Base-by-base conservation (phyloP, 192 early-diverging fungal genomes). In the Lobulomyces angularis region DNA sequence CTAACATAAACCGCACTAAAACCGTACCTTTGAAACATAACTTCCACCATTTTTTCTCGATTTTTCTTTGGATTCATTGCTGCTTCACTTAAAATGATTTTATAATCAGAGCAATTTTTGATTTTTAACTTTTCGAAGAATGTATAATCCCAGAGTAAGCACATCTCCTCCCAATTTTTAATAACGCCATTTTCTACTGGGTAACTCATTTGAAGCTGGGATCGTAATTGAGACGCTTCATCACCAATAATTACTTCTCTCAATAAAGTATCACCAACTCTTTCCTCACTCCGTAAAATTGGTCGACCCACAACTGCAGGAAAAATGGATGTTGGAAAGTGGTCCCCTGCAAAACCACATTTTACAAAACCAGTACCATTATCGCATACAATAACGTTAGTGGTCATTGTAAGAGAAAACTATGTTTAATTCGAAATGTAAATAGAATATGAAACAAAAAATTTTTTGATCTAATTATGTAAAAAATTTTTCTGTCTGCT, bases 141-240 rank as follows among this genome's bases (percentile, higher is more conserved):
- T 14, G 93, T 97, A 46, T 99, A 96, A 62, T 95, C 81, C 95
- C 95, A 99, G 32, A 99, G 75, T 41, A 94, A 85, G 48, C 78
- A 65, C 71, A 71, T 71, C 51, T 99, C 91, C 33, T 92, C 90
- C 92, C 92, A 99, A 71, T 94, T 88, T 48, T 77, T 65, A 35
- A 99, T 80, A 38, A 99, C 86, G 6, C 95, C 95, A 67, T 99
- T 95, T 58, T 97, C 90, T 83, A 99, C 90, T 11, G 95, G 95
- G 56, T 99, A 99, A 26, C 79, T 77, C 81, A 99, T 90, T 55
- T 95, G 81, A 8, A 99, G 74, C 45, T 83, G 82, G 19, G 77
- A 71, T 4, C 95, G 78, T 17, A 88, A 48, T 19, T 74, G 80
- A 8, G 90, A 83, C 14, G 95, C 95, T 53, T 99, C 93, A 48